Evolutionary conservation across 176 grass and related monocot genomes (phyloP).

Genomic region (Tillandsia leiboldiana): DNA sequence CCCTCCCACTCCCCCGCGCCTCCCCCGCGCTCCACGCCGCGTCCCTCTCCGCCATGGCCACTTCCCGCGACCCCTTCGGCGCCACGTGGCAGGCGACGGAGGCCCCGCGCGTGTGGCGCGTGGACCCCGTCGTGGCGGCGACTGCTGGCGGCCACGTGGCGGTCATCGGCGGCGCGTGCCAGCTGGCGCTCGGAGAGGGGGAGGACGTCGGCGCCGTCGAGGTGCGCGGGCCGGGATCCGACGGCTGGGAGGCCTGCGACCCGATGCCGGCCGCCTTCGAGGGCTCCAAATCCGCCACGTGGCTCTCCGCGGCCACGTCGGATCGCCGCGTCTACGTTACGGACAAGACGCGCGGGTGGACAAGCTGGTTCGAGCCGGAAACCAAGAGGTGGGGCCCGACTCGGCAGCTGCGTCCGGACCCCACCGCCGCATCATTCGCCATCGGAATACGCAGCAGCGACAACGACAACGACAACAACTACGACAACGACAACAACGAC

Average conservation of each 20-base stretch:
- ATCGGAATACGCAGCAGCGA: constrained; percentile 27
- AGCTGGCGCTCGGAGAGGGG: constrained; percentile 41
- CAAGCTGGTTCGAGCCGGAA: constrained; percentile 72
- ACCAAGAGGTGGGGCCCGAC: constrained; percentile 43
- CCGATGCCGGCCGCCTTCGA: constrained; percentile 45
- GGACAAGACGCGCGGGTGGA: constrained; percentile 34
- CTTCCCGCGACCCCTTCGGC: constrained; percentile 46
- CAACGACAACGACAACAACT: neutral
- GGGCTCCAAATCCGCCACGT: constrained; percentile 50
- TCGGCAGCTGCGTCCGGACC: constrained; percentile 22
- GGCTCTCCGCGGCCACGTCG: constrained; percentile 50
- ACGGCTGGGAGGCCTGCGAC: constrained; percentile 38
- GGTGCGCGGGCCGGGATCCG: constrained; percentile 29
- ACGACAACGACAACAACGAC: constrained; percentile 13
- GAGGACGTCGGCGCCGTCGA: constrained; percentile 48
- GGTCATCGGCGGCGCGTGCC: constrained; percentile 57
- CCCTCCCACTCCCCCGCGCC: constrained; percentile 20
- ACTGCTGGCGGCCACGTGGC: constrained; percentile 43
- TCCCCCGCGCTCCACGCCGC: constrained; percentile 38
- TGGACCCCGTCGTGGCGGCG: constrained; percentile 54
- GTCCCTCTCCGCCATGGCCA: constrained; percentile 29
- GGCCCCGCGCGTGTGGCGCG: constrained; percentile 49
- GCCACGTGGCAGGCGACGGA: constrained; percentile 23
- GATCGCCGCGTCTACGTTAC: constrained; percentile 42
- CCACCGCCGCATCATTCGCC: constrained; percentile 22